Percentiles rank a stretch among this genome's conserved stretches.
Evolutionary conservation across 257 asterid genomes (phyloP).

Genomic region (Fraxinus cuspidata): DNA sequence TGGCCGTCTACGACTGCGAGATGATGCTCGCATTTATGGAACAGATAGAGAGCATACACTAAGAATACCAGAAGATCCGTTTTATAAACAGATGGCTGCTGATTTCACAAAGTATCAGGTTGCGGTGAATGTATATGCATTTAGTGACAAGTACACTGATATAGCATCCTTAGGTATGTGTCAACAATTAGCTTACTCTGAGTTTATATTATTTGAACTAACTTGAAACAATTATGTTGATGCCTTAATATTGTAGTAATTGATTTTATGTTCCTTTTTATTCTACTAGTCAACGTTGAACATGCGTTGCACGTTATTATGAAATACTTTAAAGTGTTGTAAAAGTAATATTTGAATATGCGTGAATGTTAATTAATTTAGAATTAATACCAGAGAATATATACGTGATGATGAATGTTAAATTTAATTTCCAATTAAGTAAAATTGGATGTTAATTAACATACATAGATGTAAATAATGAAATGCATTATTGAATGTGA

Average conservation of each 20-base stretch:
- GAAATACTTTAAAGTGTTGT: too few species aligned
- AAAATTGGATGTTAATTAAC: too few species aligned
- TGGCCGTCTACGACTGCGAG: conserved; percentile 90
- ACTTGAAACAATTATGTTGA: not conserved
- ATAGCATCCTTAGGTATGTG: conserved; percentile 83
- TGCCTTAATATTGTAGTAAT: not conserved
- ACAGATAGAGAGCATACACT: conserved; percentile 83
- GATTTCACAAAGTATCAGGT: conserved; percentile 94
- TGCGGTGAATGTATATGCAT: conserved; percentile 87
- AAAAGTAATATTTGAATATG: too few species aligned
- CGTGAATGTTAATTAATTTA: too few species aligned
- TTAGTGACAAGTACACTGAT: conserved; percentile 89
- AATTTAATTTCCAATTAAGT: too few species aligned
- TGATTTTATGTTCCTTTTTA: not conserved
- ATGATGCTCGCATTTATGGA: conserved; percentile 78
- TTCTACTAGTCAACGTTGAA: not conserved
- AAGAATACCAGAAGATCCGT: conserved; percentile 94
- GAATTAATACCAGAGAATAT: too few species aligned
- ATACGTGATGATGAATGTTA: too few species aligned
- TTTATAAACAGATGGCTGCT: conserved; percentile 99
- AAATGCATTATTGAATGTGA: too few species aligned
- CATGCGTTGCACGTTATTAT: too few species aligned
- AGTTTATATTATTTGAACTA: conserved; percentile 14
- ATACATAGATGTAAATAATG: too few species aligned
- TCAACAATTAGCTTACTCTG: conserved; percentile 8